Conservation (phyloP, 257 asterid species). For the Orobanche coerulescens region DNA sequence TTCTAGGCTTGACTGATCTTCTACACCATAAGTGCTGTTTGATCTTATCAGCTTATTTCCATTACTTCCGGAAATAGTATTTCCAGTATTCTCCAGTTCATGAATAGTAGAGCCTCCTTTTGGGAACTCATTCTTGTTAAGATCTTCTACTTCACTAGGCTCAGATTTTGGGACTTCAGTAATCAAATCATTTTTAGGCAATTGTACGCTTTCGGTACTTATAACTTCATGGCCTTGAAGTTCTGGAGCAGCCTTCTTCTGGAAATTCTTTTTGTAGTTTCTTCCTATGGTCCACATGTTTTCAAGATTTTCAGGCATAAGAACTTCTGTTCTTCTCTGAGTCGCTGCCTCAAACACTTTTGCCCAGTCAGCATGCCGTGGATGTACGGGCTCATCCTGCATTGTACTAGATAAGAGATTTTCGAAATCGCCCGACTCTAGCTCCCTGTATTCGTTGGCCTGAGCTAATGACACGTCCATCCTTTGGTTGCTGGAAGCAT, state of each 20-base stretch:
- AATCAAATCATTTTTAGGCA: constrained; percentile 21
- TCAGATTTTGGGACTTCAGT: constrained; percentile 23
- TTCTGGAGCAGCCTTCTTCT: constrained; percentile 37
- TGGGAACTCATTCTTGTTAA: constrained; percentile 19
- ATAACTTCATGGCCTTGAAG: constrained; percentile 31
- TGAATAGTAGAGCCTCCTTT: constrained; percentile 24
- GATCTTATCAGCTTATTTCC: constrained; percentile 49
- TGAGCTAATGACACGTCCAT: constrained; percentile 28
- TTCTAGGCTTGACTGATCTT: constrained; percentile 33
- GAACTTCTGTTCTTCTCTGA: constrained; percentile 87
- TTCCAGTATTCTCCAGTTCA: constrained; percentile 29
- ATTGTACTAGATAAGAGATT: constrained; percentile 21
- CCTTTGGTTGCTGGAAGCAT: constrained; percentile 34
- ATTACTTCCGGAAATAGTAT: constrained; percentile 27
- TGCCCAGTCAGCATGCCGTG: constrained; percentile 79
- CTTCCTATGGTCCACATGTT: constrained; percentile 93
- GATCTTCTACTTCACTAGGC: constrained; percentile 28
- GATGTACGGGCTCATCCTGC: constrained; percentile 37
- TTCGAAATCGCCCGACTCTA: constrained; percentile 29
- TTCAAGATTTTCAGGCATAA: constrained; percentile 90
- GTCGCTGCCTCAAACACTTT: constrained; percentile 73
- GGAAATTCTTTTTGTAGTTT: constrained; percentile 61
- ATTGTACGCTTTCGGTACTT: constrained; percentile 22
- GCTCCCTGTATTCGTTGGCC: constrained; percentile 31
- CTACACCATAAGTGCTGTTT: constrained; percentile 57